Conservation (phyloP, 2,329 filamentous ascomycete genomes). For the Cladophialophora carrionii region DNA sequence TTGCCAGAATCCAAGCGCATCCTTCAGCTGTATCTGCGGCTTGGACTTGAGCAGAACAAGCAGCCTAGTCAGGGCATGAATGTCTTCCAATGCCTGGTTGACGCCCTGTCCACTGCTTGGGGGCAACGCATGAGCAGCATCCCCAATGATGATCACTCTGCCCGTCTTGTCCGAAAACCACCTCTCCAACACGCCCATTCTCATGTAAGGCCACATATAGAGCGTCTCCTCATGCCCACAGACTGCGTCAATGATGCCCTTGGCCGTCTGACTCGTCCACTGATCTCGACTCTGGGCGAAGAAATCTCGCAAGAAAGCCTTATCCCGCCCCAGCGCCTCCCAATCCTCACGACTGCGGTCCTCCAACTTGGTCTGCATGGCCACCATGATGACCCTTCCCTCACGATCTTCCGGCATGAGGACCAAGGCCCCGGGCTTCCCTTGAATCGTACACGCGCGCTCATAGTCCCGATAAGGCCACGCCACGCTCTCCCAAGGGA, state of each 20-base stretch:
- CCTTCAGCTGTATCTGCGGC: constrained; percentile 28
- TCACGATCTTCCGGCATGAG: constrained; percentile 45
- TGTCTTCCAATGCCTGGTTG: constrained; percentile 60
- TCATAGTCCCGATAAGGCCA: constrained; percentile 34
- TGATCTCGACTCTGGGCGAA: constrained; percentile 23
- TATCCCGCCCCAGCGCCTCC: constrained; percentile 42
- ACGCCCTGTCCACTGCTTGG: constrained; percentile 59
- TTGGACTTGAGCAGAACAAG: constrained; percentile 46
- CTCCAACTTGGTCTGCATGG: constrained; percentile 42
- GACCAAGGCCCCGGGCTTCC: constrained; percentile 44
- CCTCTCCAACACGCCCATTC: constrained; percentile 51
- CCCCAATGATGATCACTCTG: constrained; percentile 58
- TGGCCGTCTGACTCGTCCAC: constrained; percentile 42
- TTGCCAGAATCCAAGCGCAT: constrained; percentile 53
- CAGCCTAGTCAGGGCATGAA: constrained; percentile 51
- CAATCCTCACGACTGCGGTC: constrained; percentile 43
- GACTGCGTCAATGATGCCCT: constrained; percentile 43
- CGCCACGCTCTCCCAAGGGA: constrained; percentile 32
- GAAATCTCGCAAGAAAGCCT: constrained; percentile 34
- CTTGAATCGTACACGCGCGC: constrained; percentile 44
- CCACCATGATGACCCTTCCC: constrained; percentile 44
- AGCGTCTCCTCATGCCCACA: constrained; percentile 22
- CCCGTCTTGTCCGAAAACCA: constrained; percentile 55
- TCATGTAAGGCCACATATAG: constrained; percentile 56
- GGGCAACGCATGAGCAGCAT: constrained; percentile 61